Evolutionary conservation across 106 monocot genomes (phyloP).

Genomic region (Ottelia alismoides): DNA sequence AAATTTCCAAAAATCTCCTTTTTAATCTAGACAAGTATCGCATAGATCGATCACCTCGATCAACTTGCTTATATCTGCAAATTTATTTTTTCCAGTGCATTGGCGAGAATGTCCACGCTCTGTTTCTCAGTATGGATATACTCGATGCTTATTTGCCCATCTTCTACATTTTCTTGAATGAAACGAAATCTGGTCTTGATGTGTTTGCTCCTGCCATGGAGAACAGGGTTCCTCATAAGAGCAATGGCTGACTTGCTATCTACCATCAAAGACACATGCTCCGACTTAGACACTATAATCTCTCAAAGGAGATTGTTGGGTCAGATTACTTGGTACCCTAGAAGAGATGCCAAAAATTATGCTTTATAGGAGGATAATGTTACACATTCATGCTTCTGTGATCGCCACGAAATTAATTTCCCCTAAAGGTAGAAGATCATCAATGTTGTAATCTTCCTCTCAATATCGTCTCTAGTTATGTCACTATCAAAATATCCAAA

Average conservation of each 20-base stretch:
- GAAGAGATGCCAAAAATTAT: not conserved
- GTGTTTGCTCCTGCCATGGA: not conserved
- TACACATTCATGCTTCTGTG: not conserved
- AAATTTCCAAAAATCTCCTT: not conserved
- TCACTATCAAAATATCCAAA: not conserved
- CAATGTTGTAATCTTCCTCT: not conserved
- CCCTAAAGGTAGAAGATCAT: not conserved
- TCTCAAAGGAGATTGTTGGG: not conserved
- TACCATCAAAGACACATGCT: not conserved
- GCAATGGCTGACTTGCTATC: not conserved
- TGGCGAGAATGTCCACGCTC: not conserved
- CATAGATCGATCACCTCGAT: not conserved
- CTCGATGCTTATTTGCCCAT: not conserved
- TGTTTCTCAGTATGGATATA: not conserved
- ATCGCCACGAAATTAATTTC: not conserved
- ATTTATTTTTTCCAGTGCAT: not conserved
- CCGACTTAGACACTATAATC: not conserved
- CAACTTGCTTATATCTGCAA: not conserved
- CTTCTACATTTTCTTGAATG: not conserved
- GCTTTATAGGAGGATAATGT: not conserved
- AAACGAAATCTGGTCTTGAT: not conserved
- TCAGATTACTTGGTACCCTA: not conserved
- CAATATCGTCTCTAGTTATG: not conserved
- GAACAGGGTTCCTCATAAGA: not conserved
- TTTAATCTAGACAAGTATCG: not conserved